A percentile compares a stretch with the other conserved stretches of the same genome.
Conservation (phyloP, 768 basidiomycete genomes). For the Paxillus rubicundulus region DNA sequence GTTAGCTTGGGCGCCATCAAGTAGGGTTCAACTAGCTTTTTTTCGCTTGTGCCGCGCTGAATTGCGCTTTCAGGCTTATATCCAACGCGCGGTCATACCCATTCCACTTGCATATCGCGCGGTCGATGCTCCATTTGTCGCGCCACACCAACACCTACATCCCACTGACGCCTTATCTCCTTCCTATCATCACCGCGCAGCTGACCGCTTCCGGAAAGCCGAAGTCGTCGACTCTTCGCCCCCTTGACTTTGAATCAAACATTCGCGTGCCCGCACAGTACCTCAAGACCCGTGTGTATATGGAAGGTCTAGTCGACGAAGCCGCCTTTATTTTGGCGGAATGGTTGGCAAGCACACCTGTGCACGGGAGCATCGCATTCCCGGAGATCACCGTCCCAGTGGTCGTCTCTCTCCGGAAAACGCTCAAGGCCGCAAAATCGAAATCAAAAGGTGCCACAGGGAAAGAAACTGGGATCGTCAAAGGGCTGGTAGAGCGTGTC, state of each 20-base stretch:
- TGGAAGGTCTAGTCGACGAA: slow-evolving; percentile 83
- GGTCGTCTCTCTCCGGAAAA: slow-evolving; percentile 65
- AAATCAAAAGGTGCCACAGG: slow-evolving; percentile 31
- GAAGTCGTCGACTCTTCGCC: slow-evolving; percentile 82
- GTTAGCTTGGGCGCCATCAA: slow-evolving; percentile 90
- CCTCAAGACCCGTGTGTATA: slow-evolving; percentile 81
- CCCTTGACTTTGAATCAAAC: slow-evolving; percentile 83
- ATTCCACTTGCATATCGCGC: slow-evolving; percentile 88
- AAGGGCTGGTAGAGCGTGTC: slow-evolving; percentile 79
- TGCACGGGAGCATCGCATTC: slow-evolving; percentile 88
- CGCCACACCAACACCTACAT: slow-evolving; percentile 83
- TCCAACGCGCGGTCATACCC: slow-evolving; percentile 91
- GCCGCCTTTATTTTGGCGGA: slow-evolving; percentile 74
- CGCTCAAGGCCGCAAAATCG: slow-evolving; percentile 61
- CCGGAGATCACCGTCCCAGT: slow-evolving; percentile 89
- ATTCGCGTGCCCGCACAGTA: slow-evolving; percentile 90
- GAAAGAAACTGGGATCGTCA: slow-evolving; percentile 65
- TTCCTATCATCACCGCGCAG: slow-evolving; percentile 79
- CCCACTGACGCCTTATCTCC: slow-evolving; percentile 81
- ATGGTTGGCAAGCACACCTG: slow-evolving; percentile 66
- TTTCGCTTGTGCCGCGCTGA: background rate
- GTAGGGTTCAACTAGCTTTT: slow-evolving; percentile 44
- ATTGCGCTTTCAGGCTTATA: slow-evolving; percentile 61
- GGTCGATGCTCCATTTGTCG: slow-evolving; percentile 83
- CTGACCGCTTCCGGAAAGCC: slow-evolving; percentile 66